phyloP scores from a whole-genome alignment of 2,329 filamentous ascomycete species.

The Microdochium bolleyi region DNA sequence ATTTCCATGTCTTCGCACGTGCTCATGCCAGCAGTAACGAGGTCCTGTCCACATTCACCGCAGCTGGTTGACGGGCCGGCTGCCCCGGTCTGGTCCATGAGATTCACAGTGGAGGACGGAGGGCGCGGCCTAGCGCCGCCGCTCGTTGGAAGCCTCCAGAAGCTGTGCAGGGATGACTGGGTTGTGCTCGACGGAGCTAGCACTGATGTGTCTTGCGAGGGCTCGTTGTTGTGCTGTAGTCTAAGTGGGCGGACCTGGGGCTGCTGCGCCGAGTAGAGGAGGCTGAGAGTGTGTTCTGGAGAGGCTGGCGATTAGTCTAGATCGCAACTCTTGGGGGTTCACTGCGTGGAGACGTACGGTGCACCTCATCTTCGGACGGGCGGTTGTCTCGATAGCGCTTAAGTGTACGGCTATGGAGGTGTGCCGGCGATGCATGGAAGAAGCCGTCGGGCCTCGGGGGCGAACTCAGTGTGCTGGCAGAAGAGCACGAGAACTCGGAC shows the following conservation, averaged over 20 bases:
- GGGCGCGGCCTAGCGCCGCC: conserved; percentile 12
- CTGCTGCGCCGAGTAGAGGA: conserved; percentile 50
- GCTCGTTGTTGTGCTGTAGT: conserved; percentile 9
- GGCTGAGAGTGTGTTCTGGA: conserved; percentile 46
- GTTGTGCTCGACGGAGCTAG: conserved; percentile 7
- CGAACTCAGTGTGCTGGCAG: conserved; percentile 35
- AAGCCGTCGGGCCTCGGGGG: conserved; percentile 19
- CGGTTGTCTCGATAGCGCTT: conserved; percentile 54
- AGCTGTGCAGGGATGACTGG: conserved; percentile 50
- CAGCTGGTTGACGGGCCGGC: conserved; percentile 29
- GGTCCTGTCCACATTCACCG: conserved; percentile 41
- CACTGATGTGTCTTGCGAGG: conserved; percentile 7
- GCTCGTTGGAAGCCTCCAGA: conserved; percentile 46
- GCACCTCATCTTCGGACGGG: conserved; percentile 46
- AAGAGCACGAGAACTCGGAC: conserved; percentile 44
- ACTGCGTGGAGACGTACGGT: conserved; percentile 33
- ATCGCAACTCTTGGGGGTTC: not conserved
- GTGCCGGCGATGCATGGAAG: conserved; percentile 26
- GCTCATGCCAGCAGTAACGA: conserved; percentile 9
- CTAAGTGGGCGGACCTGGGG: conserved; percentile 14
- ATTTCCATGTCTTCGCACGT: conserved; percentile 16
- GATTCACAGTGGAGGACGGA: conserved; percentile 5
- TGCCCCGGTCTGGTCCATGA: conserved; percentile 5
- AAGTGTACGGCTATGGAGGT: conserved; percentile 48
- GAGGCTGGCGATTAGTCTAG: conserved; percentile 8